Base-by-base conservation (phyloP, 2,329 filamentous ascomycete genomes). In the Pseudogymnoascus sp. region DNA sequence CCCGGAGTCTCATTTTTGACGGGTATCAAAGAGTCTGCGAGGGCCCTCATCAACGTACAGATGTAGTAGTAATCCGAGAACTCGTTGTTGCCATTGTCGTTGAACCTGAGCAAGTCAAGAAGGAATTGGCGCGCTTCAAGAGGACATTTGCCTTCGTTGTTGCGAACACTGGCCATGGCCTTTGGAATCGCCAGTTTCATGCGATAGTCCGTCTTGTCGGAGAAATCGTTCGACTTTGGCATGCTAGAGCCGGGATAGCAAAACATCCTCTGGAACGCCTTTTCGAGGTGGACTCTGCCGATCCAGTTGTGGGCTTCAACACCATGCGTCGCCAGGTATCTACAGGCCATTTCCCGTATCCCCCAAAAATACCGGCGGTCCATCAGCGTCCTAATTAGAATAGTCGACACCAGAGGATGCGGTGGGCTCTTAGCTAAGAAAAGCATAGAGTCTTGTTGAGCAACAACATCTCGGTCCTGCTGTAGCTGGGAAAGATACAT, bases 401-500 rank as follows among this genome's bases (percentile, higher is more conserved):
- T 92, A 0, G 92, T 95, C 0, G 95, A 92, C 30, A 92, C 89
- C 42, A 97, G 84, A 5, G 88, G 86, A 74, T 93, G 90, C 22
- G 90, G 83, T 55, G 85, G 76, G 72, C 87, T 76, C 72, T 82
- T 73, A 41, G 84, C 80, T 67, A 96, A 83, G 71, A 88, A 91
- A 70, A 94, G 81, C 77, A 96, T 85, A 4, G 91, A 84, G 69
- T 88, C 84, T 69, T 87, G 84, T 67, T 88, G 85, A n/a, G 95
- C 95, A 66, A 96, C 91, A 63, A 99, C 91, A 73, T 99, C 95
- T 69, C 93, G 84, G 75, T 99, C 94, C 75, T 99, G 94, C 73
- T 99, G 94, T 65, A 99, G 80, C 74, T 99, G 94, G 22, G 94
- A 97, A 63, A 96, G 86, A 73, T 94, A 97, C 95, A 99, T 99